Evolutionary conservation across 2,329 filamentous ascomycete species (phyloP), one percentile per base, ranked within the genome.

Genomic region (Calonectria honghensis): DNA sequence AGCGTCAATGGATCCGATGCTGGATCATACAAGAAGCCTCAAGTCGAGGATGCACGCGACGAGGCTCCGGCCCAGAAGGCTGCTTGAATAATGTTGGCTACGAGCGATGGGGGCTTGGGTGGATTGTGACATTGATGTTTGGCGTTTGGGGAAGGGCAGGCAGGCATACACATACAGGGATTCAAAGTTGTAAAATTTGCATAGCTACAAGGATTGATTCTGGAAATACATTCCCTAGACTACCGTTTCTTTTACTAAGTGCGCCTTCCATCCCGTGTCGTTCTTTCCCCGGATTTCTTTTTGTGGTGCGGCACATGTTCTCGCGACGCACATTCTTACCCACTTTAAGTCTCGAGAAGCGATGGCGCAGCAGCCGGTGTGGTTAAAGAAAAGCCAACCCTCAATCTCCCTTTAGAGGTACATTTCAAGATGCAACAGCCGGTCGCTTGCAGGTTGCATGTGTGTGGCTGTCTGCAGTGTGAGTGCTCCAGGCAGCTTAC

Each of bases 1-100:
- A 77, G 77, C 32, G 76, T 76, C n/a, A 68, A 69, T 24, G 72
- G 32, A 18, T 73, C 73, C 10, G 78, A 81, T 11, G 68, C 73
- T 16, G 77, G 74, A 11, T 57, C 70, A 27, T 81, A 81, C 66
- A 81, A 73, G 74, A 81, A 79, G 57, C 78, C 79, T 16, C 77
- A 78, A 4, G 79, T 81, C 0, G 79, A 81, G 66, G 79, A 81
- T 72, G 71, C 45, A 51, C 37, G 63, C 7, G 61, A 63, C 14
- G 51, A 41, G n/a, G 16, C n/a, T 31, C 7, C 27, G 5, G 54
- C 35, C 3, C 14, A 24, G n/a, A 48, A 51, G n/a, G 20, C 51
- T 27, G 63, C n/a, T 18, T 71, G 35, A 73, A 61, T 41, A 29
- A 37, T 39, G 29, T 54, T 52, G 37, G 20, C 14, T 48, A 57